Base-by-base conservation (phyloP, 371 early-diverging fungal species). In the Mucor circinelloides region DNA sequence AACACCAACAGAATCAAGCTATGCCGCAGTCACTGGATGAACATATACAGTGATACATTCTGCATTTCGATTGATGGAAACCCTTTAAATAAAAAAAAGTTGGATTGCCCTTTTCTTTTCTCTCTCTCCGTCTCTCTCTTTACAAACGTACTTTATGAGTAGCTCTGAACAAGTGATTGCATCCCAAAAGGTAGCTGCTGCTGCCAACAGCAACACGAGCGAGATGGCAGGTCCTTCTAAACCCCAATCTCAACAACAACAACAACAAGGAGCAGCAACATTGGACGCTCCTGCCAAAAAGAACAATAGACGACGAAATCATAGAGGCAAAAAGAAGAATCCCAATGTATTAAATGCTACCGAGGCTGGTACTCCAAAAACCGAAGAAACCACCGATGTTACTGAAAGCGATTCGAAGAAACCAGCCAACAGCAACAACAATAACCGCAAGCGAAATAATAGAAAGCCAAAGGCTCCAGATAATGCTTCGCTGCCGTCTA, bases 301-400 rank as follows among this genome's bases (percentile, higher is more conserved):
- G 31, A 61, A 60, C 36, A 36, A 36, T 32, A 67, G 56, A 28
- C 60, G 52, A 21, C 55, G 60, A 19, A 67, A 61, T 8, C 54
- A 62, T 21, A 63, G 55, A 69, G 28, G 40, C 3, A 64, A 55
- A 57, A 52, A 69, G 48, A 69, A 69, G 64, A 56, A 54, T 25
- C 52, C 61, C 15, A 67, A 67, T 36, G 67, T 57, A 0, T 3
- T 67, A 7, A 63, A 63, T 55, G 69, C 69, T 28, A 58, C 64
- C 0, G 61, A 64, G 48, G 70, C 60, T 28, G 70, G 58, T 8
- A 38, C 65, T 27, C 61, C 64, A 21, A 46, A 31, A 30, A 40
- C 28, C 13, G n/a, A 46, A 12, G 44, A 50, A 3, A 7, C 23
- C 9, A 36, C 38, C 0, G 31, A 31, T 0, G 30, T 32, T 7